Conservation (phyloP, 257 asterid species). For the Cinchona pubescens region DNA sequence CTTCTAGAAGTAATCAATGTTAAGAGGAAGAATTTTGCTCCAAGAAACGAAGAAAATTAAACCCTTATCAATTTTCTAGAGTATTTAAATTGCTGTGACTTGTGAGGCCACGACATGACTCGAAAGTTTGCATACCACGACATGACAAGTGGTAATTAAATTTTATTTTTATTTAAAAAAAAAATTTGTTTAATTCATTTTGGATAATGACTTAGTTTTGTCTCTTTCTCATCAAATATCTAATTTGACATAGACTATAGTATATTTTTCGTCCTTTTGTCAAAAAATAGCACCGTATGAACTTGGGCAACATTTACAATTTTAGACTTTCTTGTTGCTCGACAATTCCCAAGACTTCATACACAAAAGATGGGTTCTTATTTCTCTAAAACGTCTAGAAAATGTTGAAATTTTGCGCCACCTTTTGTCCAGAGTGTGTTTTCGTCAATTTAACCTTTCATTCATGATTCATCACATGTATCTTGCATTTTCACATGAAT, state of each 20-base stretch:
- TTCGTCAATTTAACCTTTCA: neutral
- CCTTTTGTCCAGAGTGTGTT: neutral
- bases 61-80: neutral
- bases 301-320: too few relatives aligned
- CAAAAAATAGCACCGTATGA: neutral
- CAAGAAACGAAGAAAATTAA: neutral
- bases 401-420: neutral
- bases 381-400: slow-evolving; percentile 3
- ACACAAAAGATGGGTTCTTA: too few relatives aligned
- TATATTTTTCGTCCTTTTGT: neutral
- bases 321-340: neutral
- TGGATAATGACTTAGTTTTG: too few relatives aligned
- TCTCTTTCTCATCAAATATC: neutral
- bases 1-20: neutral
- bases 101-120: too few relatives aligned
- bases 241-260: neutral
- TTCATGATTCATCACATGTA: neutral
- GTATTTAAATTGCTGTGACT: too few relatives aligned
- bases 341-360: neutral
- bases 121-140: too few relatives aligned
- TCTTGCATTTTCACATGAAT: neutral
- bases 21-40: neutral
- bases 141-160: too few relatives aligned
- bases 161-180: too few relatives aligned
- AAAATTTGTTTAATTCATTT: too few relatives aligned